These are phyloP conservation scores for Mayamaea pseudoterrestris DNA, from an alignment of 108 stramenopile genomes.

Conservation along the genomic window DNA sequence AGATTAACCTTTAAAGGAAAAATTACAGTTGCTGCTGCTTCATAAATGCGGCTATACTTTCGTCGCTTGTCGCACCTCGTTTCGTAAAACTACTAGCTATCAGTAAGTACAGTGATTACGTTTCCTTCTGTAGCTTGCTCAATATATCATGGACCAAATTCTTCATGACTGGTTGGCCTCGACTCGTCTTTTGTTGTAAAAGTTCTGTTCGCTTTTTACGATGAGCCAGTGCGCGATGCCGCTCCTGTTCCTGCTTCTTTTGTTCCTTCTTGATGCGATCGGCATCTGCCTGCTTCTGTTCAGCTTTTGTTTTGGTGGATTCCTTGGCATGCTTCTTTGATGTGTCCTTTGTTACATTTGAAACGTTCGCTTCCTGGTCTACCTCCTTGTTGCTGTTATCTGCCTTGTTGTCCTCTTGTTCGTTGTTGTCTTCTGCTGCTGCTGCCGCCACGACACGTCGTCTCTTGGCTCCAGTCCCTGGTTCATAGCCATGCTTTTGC, in stretches of 20 bases:
- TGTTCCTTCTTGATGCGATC: conserved; percentile 8
- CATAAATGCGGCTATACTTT: too few species aligned
- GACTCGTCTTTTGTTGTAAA: conserved; percentile 35
- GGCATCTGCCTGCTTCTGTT: conserved; percentile 11
- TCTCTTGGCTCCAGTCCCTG: conserved; percentile 55
- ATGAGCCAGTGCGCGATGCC: conserved; percentile 18
- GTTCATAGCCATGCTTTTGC: conserved; percentile 59
- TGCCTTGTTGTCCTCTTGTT: conserved; percentile 1
- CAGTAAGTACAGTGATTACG: not conserved
- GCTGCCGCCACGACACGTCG: too few species aligned
- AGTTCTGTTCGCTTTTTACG: conserved; percentile 34
- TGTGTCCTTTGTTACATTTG: not conserved
- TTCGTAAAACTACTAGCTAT: too few species aligned
- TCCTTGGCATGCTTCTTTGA: conserved; percentile 26
- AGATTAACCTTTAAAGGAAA: too few species aligned
- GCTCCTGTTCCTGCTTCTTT: conserved; percentile 23
- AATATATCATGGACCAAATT: conserved; percentile 60
- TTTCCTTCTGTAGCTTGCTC: conserved; percentile 29
- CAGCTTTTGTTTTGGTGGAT: conserved; percentile 11
- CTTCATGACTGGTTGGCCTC: conserved; percentile 76
- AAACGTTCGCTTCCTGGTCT: not conserved
- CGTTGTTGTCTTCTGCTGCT: conserved; percentile 9
- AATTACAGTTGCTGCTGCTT: too few species aligned
- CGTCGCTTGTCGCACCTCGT: too few species aligned
- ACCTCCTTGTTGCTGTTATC: conserved; percentile 6